Conservation (phyloP, 192 early-diverging fungal species). For the Jimgerdemannia flammicorona region DNA sequence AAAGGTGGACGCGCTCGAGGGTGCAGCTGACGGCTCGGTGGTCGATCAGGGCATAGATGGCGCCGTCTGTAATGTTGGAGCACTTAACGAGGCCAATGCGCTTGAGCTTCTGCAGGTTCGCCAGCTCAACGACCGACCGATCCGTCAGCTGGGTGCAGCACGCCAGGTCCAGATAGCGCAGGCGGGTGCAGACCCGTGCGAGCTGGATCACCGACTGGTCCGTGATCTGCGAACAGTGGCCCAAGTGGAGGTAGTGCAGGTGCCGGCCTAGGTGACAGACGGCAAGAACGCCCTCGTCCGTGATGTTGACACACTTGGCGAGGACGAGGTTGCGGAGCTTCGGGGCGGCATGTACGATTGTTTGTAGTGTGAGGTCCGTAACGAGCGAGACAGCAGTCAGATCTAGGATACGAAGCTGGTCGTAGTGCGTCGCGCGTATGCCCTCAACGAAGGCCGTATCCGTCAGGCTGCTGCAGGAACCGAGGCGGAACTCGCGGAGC, state of each 20-base stretch:
- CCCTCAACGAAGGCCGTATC: constrained; percentile 34
- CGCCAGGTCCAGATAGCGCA: constrained; percentile 56
- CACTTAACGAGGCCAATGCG: constrained; percentile 62
- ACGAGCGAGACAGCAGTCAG: constrained; percentile 40
- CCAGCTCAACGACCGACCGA: constrained; percentile 43
- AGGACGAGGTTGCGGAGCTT: constrained; percentile 51
- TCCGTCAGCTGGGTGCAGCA: constrained; percentile 52
- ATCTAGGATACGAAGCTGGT: constrained; percentile 52
- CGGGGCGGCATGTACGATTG: constrained; percentile 44
- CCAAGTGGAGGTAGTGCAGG: constrained; percentile 55
- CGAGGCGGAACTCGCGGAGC: constrained; percentile 48
- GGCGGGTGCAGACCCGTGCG: constrained; percentile 41
- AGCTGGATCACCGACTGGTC: constrained; percentile 45
- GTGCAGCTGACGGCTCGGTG: constrained; percentile 35
- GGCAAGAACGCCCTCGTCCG: constrained; percentile 40
- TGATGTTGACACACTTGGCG: constrained; percentile 52
- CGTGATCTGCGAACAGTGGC: constrained; percentile 50
- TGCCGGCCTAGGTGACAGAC: constrained; percentile 49
- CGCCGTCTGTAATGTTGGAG: constrained; percentile 50
- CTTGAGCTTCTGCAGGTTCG: constrained; percentile 46
- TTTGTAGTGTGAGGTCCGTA: constrained; percentile 42
- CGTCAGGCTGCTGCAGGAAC: constrained; percentile 21
- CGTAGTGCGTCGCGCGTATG: constrained; percentile 17
- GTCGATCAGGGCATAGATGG: constrained; percentile 44
- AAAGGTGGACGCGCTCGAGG: constrained; percentile 53